Percentiles rank a stretch among this genome's conserved stretches.
These are phyloP conservation scores for Monilinia fructicola DNA, from an alignment of 2,329 filamentous ascomycete species.

Conservation along the genomic window DNA sequence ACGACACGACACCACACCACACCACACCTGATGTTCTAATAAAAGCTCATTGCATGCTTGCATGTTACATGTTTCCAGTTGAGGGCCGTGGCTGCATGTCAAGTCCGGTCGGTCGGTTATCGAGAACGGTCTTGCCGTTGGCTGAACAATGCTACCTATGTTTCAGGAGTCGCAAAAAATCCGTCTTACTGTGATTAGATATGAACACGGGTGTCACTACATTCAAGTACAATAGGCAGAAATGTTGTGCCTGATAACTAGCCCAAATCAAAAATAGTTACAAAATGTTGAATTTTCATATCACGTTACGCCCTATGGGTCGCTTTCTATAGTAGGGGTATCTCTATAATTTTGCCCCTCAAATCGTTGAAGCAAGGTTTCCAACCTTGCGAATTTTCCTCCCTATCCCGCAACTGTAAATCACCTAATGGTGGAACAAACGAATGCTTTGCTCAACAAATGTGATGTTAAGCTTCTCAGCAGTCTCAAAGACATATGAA, in stretches of 20 bases:
- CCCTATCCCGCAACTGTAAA: constrained; percentile 15
- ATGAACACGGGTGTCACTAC: not conserved
- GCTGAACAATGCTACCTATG: not conserved
- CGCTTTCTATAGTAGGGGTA: constrained; percentile 25
- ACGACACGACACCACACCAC: not conserved
- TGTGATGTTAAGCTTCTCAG: constrained; percentile 86
- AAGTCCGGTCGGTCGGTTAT: not conserved
- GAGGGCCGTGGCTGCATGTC: not conserved
- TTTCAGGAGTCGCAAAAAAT: not conserved
- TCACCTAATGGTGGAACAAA: constrained; percentile 83
- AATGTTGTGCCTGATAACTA: not conserved
- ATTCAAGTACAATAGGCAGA: not conserved
- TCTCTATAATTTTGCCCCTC: constrained; percentile 20
- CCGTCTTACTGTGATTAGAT: not conserved
- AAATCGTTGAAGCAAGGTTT: constrained; percentile 15
- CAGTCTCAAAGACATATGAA: constrained; percentile 77
- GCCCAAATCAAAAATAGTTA: constrained; percentile 6
- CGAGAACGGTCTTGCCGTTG: not conserved
- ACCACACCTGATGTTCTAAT: constrained; percentile 1
- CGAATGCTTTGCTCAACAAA: constrained; percentile 95
- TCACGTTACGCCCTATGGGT: constrained; percentile 13
- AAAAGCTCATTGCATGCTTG: not conserved
- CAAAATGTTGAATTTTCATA: constrained; percentile 22
- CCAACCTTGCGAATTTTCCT: constrained; percentile 28
- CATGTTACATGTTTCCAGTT: constrained; percentile 1